Base-by-base conservation (phyloP, 2,329 filamentous ascomycete genomes). In the Monilinia aucupariae region DNA sequence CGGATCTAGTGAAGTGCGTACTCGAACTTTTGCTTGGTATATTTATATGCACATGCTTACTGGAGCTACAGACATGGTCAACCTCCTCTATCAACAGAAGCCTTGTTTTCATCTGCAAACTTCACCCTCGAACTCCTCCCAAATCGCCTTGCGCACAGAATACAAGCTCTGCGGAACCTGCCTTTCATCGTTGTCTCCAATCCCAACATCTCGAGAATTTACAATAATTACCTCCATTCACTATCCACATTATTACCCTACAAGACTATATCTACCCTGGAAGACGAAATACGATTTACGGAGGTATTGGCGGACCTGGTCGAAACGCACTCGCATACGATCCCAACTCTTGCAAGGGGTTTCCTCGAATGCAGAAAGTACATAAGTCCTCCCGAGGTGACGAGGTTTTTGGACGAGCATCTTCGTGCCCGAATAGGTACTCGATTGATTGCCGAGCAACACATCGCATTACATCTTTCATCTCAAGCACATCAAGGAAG, bases 181-280 rank as follows among this genome's bases (percentile, higher is more conserved):
- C 94, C 94, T 0, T 99, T 93, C 76, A 97, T 99, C 68, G 93
- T 99, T 62, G 94, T 99, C 32, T 92, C 93, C n/a, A 97, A 99
- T 74, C 91, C 92, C 0, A 91, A 97, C 74, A 92, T 99, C 69
- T 90, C 88, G 32, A 88, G 89, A 71, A 99, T 99, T 68, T 96
- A 97, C 80, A 87, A 90, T 76, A 97, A 97, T 77, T 99, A 99
- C 76, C 81, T 96, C 51, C 92, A 97, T 76, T 96, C 92, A 2
- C 80, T 99, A 25, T 93, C 90, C 2, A 96, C 92, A 0, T 82
- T 99, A 20, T 83, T 97, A 4, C 92, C 93, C 6, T 97, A 93
- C 78, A 69, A 73, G 30, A 75, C 76, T 72, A 92, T 96, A 66
- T 85, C 84, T 53, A 91, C 85, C 1, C 79, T 94, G 52, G 88